Base-by-base conservation (phyloP, 768 basidiomycete genomes). In the Boletus edulis region DNA sequence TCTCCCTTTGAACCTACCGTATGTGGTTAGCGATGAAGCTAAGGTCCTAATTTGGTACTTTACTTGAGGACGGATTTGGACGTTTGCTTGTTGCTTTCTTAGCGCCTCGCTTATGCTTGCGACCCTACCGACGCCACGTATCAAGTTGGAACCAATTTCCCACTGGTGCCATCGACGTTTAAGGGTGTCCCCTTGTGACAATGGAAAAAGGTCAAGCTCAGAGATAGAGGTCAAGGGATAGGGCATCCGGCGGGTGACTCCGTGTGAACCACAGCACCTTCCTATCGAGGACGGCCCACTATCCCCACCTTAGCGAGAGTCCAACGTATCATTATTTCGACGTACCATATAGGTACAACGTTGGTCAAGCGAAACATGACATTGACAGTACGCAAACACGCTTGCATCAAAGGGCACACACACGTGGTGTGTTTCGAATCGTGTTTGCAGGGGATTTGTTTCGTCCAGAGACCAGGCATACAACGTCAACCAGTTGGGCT, bases 21-120 rank as follows among this genome's bases (percentile, higher is more conserved):
- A 58, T 51, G 18, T 31, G 71, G 67, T 59, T 54, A 57, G 57
- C 20, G 4, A 29, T 51, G 56, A 58, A 56, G 41, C 50, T 55
- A 64, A 54, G 22, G 47, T 18, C 68, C 63, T 34, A 5, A 55
- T 70, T 55, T 46, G 63, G 67, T 27, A 44, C 5, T 60, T 52
- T 31, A 17, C 49, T 70, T 69, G 24, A 70, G 27, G 22, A 67
- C 68, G 17, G 34, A 71, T 70, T 60, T 49, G 65, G 71, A 49
- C 10, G 37, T 49, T 64, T 45, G 49, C 55, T 72, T 72, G 69
- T 71, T 58, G 52, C 8, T 37, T 29, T 38, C 39, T 50, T 31
- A 11, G 31, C 51, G 29, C 49, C 15, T 55, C 50, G 50, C 48
- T 32, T 47, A 17, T 14, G 20, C 45, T 31, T 10, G 11, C 17